These are phyloP conservation scores for Aristolochia fimbriata DNA, from an alignment of 164 flowering plant species.

Conservation along the genomic window DNA sequence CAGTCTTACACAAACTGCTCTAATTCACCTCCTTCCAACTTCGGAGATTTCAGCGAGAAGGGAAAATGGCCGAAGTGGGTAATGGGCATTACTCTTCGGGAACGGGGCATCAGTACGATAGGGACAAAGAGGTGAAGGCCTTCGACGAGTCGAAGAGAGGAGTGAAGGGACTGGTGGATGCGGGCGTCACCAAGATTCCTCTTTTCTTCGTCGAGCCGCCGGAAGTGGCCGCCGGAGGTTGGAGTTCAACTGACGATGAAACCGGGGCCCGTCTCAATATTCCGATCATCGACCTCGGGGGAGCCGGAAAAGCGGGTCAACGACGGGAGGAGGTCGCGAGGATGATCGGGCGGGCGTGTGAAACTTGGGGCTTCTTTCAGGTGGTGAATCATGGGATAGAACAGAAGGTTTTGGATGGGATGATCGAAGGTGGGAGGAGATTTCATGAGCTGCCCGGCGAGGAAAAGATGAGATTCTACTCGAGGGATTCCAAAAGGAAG, in stretches of 20 bases:
- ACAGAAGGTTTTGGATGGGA: conserved; percentile 5
- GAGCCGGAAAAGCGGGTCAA: neutral
- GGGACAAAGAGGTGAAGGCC: conserved; percentile 19
- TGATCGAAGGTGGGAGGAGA: conserved; percentile 4
- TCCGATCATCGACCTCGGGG: conserved; percentile 19
- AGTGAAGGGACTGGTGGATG: conserved; percentile 40
- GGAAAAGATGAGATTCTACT: conserved; percentile 5
- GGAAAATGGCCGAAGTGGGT: too few species aligned
- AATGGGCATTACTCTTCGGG: too few species aligned
- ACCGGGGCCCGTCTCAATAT: conserved; percentile 2
- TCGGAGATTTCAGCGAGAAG: too few species aligned
- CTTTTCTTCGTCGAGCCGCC: conserved; percentile 15
- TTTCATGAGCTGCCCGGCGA: conserved; percentile 14
- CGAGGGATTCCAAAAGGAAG: neutral
- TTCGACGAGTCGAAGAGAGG: conserved; percentile 39
- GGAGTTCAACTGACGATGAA: neutral
- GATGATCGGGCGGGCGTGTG: conserved; percentile 9
- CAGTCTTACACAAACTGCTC: too few species aligned
- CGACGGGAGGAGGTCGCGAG: conserved; percentile 3
- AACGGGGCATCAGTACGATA: conserved; percentile 16
- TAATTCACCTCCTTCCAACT: too few species aligned
- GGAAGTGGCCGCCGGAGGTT: neutral
- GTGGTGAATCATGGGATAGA: conserved; percentile 18
- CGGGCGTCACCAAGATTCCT: conserved; percentile 22
- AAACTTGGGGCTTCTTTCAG: conserved; percentile 19